phyloP scores from a whole-genome alignment of 2,329 filamentous ascomycete species.

The Emergomyces pasteurianus region DNA sequence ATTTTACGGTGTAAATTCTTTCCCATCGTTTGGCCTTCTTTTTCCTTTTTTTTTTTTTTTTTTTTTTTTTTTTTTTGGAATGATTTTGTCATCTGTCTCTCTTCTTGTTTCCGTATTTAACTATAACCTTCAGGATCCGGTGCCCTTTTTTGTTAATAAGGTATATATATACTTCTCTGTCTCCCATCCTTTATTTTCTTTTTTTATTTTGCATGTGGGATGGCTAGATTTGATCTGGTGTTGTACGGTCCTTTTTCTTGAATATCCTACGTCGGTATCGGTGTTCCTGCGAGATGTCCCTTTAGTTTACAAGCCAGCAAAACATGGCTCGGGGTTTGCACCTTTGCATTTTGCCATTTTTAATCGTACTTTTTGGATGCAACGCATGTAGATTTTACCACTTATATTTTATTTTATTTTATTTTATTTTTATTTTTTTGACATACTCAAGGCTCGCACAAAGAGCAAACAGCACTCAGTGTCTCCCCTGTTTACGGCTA shows the following conservation, averaged over 20 bases:
- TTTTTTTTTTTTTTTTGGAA: background rate
- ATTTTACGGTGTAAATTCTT: no score
- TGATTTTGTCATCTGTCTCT: background rate
- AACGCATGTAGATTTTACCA: background rate
- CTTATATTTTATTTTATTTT: background rate
- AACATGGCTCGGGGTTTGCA: background rate
- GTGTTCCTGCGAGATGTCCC: constrained; percentile 6
- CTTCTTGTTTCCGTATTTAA: background rate
- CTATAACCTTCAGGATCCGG: background rate
- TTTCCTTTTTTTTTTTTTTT: background rate
- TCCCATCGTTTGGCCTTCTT: no score
- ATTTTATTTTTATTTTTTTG: background rate
- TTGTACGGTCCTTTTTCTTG: background rate
- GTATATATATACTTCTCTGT: background rate
- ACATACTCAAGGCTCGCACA: background rate
- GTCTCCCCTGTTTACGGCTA: background rate
- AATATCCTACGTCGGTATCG: background rate
- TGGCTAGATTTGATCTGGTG: constrained; percentile 1
- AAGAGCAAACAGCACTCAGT: background rate
- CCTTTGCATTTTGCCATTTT: background rate
- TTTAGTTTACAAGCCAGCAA: background rate
- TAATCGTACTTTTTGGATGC: background rate
- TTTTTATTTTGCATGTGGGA: background rate
- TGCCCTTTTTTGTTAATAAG: background rate
- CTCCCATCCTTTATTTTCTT: background rate